Evolutionary conservation across 495 filamentous ascomycete genomes (phyloP).

Genomic region (Aspergillus conjunctus): DNA sequence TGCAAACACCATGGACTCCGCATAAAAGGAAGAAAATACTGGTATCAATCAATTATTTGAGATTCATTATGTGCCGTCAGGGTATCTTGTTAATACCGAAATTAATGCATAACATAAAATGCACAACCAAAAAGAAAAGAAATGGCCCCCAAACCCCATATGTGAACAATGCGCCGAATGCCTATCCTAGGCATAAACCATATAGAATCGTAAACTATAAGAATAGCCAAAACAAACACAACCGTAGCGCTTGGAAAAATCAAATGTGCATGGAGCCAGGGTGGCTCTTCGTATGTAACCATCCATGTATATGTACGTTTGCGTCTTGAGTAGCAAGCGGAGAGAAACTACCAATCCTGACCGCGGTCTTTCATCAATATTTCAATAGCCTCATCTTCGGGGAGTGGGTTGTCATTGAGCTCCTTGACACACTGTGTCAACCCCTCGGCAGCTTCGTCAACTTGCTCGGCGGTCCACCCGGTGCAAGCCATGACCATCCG

Average conservation of each 20-base stretch:
- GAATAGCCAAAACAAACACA: conserved; percentile 10
- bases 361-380: conserved; percentile 53
- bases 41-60: conserved; percentile 8
- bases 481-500: conserved; percentile 55
- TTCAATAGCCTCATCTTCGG: conserved; percentile 51
- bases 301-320: conserved; percentile 20
- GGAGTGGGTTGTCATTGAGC: conserved; percentile 51
- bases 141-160: conserved; percentile 3
- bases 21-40: background rate
- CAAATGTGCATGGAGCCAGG: background rate
- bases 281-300: conserved; percentile 10
- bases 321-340: conserved; percentile 5
- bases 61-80: conserved; percentile 27
- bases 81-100: conserved; percentile 32
- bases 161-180: conserved; percentile 23
- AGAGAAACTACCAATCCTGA: conserved; percentile 47
- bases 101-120: conserved; percentile 18
- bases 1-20: background rate
- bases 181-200: conserved; percentile 1
- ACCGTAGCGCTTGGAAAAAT: background rate
- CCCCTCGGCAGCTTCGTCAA: conserved; percentile 50
- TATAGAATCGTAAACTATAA: conserved; percentile 8
- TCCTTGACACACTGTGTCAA: conserved; percentile 51
- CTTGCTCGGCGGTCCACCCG: conserved; percentile 48
- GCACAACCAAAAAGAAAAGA: conserved; percentile 16